phyloP scores from a whole-genome alignment of 2,329 filamentous ascomycete species.

The Cercospora sojina region DNA sequence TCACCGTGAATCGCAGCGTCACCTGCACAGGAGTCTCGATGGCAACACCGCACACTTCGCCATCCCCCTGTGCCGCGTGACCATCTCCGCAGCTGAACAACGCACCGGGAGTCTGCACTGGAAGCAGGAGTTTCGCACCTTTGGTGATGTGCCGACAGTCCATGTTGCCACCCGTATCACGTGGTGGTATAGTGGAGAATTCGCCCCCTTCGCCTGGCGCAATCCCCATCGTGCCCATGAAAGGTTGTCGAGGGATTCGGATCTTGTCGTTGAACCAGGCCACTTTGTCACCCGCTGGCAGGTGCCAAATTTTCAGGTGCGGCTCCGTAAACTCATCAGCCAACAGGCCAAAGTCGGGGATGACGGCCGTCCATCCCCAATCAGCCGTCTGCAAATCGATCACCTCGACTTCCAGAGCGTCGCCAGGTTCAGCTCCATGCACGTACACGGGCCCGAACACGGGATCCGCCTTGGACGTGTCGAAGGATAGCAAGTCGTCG shows the following conservation, averaged over 20 bases:
- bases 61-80: slow-evolving; percentile 27
- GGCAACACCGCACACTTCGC: slow-evolving; percentile 25
- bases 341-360: slow-evolving; percentile 25
- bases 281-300: slow-evolving; percentile 14
- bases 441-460: slow-evolving; percentile 27
- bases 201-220: slow-evolving; percentile 20
- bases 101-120: slow-evolving; percentile 18
- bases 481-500: slow-evolving; percentile 15
- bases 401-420: slow-evolving; percentile 26
- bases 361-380: slow-evolving; percentile 27
- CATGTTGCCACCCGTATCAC: slow-evolving; percentile 26
- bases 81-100: slow-evolving; percentile 28
- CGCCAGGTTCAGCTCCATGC: slow-evolving; percentile 24
- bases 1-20: slow-evolving; percentile 20
- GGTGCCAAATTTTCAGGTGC: slow-evolving; percentile 22
- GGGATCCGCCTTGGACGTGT: slow-evolving; percentile 23
- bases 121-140: slow-evolving; percentile 21
- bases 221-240: slow-evolving; percentile 28
- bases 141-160: slow-evolving; percentile 27
- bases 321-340: slow-evolving; percentile 23
- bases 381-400: slow-evolving; percentile 21
- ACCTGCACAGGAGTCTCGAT: slow-evolving; percentile 24
- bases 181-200: slow-evolving; percentile 23
- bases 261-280: slow-evolving; percentile 23
- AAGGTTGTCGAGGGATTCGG: slow-evolving; percentile 21